Evolutionary conservation across 441 rosid species (phyloP).

Genomic region (Gossypium davidsonii): DNA sequence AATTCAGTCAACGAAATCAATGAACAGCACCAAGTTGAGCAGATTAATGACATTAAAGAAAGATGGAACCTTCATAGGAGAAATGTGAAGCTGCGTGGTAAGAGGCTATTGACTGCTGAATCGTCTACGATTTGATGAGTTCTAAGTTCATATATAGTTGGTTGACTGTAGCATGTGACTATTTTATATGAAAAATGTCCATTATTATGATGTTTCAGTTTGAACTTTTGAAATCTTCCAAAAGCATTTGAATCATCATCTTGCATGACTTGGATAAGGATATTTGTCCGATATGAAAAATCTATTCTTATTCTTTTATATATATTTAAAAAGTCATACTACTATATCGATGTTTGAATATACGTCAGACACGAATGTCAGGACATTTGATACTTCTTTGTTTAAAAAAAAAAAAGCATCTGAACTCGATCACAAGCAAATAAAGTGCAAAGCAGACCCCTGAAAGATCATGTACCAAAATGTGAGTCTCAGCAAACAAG

Average conservation of each 20-base stretch:
- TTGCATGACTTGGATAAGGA: not conserved
- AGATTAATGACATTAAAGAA: conserved; percentile 43
- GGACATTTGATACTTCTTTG: not conserved
- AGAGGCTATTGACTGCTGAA: conserved; percentile 19
- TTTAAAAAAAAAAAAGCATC: not conserved
- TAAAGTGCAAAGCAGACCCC: not conserved
- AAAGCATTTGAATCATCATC: not conserved
- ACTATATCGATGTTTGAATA: not conserved
- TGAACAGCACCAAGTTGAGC: conserved; percentile 15
- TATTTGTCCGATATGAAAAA: not conserved
- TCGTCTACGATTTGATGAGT: conserved; percentile 6
- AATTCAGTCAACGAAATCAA: conserved; percentile 5
- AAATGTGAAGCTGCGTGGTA: conserved; percentile 36
- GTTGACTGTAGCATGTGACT: not conserved
- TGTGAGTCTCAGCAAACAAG: not conserved
- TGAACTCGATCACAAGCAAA: not conserved
- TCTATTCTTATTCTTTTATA: not conserved
- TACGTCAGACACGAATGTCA: not conserved
- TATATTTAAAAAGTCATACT: not conserved
- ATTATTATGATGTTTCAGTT: not conserved
- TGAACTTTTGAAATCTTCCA: not conserved
- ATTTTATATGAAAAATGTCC: not conserved
- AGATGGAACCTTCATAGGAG: conserved; percentile 60
- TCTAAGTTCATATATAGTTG: not conserved
- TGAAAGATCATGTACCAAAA: not conserved